These are phyloP conservation scores for Saturnispora galanensis DNA, from an alignment of 805 yeast species.

Conservation along the genomic window DNA sequence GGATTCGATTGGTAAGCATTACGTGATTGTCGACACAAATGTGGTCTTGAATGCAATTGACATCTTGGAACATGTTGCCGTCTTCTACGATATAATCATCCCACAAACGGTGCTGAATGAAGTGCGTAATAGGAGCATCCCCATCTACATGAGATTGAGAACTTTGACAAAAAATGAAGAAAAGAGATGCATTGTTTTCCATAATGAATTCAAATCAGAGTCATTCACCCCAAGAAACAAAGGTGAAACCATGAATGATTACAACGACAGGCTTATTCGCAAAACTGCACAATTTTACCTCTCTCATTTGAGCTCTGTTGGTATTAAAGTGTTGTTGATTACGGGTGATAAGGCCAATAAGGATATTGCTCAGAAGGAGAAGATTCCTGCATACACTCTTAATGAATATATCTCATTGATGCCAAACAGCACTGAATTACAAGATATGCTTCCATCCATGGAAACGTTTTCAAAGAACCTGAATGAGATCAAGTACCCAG, in stretches of 20 bases:
- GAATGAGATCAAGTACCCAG: slow-evolving; percentile 55
- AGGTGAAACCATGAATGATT: slow-evolving; percentile 73
- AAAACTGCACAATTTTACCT: slow-evolving; percentile 63
- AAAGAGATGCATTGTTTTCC: slow-evolving; percentile 83
- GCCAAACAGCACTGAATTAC: slow-evolving; percentile 63
- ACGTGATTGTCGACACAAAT: slow-evolving; percentile 79
- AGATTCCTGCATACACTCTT: slow-evolving; percentile 45
- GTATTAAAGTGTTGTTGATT: slow-evolving; percentile 45
- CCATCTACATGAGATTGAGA: slow-evolving; percentile 78
- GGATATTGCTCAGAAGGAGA: slow-evolving; percentile 44
- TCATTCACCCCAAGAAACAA: slow-evolving; percentile 56
- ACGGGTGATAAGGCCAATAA: slow-evolving; percentile 73
- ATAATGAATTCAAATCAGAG: slow-evolving; percentile 75
- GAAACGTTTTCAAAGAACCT: slow-evolving; percentile 29
- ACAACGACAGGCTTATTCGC: slow-evolving; percentile 87
- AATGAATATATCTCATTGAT: slow-evolving; percentile 61
- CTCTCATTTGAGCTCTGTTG: slow-evolving; percentile 42
- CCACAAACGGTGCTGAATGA: slow-evolving; percentile 95
- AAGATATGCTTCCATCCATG: slow-evolving; percentile 65
- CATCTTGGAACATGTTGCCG: slow-evolving; percentile 63
- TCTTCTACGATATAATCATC: slow-evolving; percentile 82
- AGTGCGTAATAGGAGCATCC: slow-evolving; percentile 77
- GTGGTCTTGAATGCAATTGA: slow-evolving; percentile 84
- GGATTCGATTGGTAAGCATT: slow-evolving; percentile 54
- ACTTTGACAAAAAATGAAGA: slow-evolving; percentile 63